Base-by-base conservation (phyloP, 129 eudicot genomes). In the Calendula officinalis region DNA sequence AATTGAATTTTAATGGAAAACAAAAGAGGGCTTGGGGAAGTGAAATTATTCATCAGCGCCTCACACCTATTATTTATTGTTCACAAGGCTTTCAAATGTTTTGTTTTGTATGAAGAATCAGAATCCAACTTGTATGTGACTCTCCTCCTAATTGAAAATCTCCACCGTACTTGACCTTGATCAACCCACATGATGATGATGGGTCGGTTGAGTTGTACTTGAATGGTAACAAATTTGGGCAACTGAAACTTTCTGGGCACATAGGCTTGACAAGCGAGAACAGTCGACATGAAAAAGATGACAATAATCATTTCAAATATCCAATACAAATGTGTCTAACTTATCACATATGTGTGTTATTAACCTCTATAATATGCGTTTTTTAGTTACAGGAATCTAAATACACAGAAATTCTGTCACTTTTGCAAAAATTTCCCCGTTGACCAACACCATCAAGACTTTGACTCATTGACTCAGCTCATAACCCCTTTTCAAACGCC, bases 401-500 rank as follows among this genome's bases (percentile, higher is more conserved):
- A 13, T 46, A 45, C 46, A 40, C 2, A 38, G 71, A 38, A n/a
- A 39, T 22, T 32, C 3, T 66, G 11, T 38, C 38, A 62, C 17
- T 14, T 14, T 47, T 27, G 9, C 27, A 41, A 61, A n/a, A 14
- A 7, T 51, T 10, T 67, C 50, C 34, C 4, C 32, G 41, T 68
- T 56, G 7, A 68, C 13, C 8, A 33, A 6, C 16, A 34, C 42
- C 14, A 38, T 42, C 74, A 42, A 56, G 56, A 64, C 30, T 8
- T 49, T 14, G 16, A 43, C n/a, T n/a, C n/a, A n/a, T n/a, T n/a
- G n/a, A n/a, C 11, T 56, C 27, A 14, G 40, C 41, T 54, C 15
- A 52, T 40, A n/a, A n/a, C n/a, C n/a, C 65, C 74, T 14, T 67
- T 51, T 36, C 17, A 66, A 50, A 66, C 70, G 60, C 13, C 60